These are phyloP conservation scores for Bacterosira constricta DNA, from an alignment of 108 stramenopile species.

Conservation along the genomic window DNA sequence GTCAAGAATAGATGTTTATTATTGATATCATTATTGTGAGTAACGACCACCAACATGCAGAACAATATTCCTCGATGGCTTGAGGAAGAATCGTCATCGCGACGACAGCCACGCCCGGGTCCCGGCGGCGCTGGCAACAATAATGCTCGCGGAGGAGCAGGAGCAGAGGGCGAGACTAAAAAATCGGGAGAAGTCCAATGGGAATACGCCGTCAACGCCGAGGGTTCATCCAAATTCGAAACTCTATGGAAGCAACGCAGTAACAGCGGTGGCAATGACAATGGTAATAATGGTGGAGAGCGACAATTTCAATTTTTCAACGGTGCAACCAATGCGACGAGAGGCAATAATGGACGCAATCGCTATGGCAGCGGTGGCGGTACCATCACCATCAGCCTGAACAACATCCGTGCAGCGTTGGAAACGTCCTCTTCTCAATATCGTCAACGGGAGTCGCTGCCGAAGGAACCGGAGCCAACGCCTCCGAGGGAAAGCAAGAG, in stretches of 20 bases:
- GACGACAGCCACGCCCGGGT: background rate
- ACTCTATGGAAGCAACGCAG: constrained; percentile 10
- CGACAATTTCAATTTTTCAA: background rate
- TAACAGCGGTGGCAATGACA: background rate
- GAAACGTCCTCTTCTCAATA: background rate
- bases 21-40: no score
- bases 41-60: constrained; percentile 15
- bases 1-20: no score
- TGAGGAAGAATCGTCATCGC: background rate
- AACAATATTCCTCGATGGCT: constrained; percentile 9
- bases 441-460: constrained; percentile 23
- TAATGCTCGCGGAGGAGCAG: background rate
- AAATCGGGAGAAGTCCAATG: constrained; percentile 1
- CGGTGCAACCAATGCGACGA: constrained; percentile 4
- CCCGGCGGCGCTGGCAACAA: background rate
- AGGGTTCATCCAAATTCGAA: constrained; percentile 39
- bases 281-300: background rate
- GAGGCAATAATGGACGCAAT: background rate
- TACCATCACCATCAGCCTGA: constrained; percentile 4
- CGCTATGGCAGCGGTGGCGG: background rate
- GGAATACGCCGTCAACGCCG: constrained; percentile 26
- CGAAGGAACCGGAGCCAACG: constrained; percentile 13
- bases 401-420: constrained; percentile 18
- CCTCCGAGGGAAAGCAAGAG: background rate
- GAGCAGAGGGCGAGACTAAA: background rate